Percentiles rank a stretch among this genome's conserved stretches.
Conservation (phyloP, 1,284 basidiomycete genomes). For the Trichosporon coremiiforme region DNA sequence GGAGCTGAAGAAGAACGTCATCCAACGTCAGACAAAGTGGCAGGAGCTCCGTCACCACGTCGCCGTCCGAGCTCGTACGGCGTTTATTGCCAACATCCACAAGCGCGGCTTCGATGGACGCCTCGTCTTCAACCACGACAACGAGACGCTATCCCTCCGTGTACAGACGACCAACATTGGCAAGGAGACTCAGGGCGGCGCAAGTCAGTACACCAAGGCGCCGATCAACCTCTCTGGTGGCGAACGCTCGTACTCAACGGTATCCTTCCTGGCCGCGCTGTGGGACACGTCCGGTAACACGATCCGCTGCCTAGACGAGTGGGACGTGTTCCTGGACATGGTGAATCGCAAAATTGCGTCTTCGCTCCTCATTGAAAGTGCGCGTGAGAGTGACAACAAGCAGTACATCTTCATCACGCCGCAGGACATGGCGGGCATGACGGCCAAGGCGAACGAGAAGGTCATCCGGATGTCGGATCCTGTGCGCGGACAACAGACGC, state of each 20-base stretch:
- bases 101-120: conserved; percentile 84
- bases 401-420: conserved; percentile 93
- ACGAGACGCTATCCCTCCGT: conserved; percentile 60
- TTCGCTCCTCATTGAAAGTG: conserved; percentile 91
- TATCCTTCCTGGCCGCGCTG: conserved; percentile 85
- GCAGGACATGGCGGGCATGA: conserved; percentile 52
- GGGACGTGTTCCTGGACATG: conserved; percentile 95
- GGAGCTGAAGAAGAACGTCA: conserved; percentile 31
- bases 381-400: conserved; percentile 76
- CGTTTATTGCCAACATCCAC: conserved; percentile 78
- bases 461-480: conserved; percentile 52
- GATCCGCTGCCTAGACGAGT: conserved; percentile 84
- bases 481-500: conserved; percentile 39
- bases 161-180: conserved; percentile 37
- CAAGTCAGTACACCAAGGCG: conserved; percentile 61
- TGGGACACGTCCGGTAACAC: conserved; percentile 97
- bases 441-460: conserved; percentile 39
- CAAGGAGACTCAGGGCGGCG: conserved; percentile 4
- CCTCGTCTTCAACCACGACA: conserved; percentile 73
- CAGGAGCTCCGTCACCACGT: conserved; percentile 82
- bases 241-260: conserved; percentile 96
- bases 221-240: conserved; percentile 74
- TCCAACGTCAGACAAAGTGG: conserved; percentile 73
- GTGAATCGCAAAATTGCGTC: conserved; percentile 88
- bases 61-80: conserved; percentile 76